A percentile compares a stretch with the other conserved stretches of the same genome.
phyloP scores from a whole-genome alignment of 345 rosid genomes.

The Lumnitzera racemosa region DNA sequence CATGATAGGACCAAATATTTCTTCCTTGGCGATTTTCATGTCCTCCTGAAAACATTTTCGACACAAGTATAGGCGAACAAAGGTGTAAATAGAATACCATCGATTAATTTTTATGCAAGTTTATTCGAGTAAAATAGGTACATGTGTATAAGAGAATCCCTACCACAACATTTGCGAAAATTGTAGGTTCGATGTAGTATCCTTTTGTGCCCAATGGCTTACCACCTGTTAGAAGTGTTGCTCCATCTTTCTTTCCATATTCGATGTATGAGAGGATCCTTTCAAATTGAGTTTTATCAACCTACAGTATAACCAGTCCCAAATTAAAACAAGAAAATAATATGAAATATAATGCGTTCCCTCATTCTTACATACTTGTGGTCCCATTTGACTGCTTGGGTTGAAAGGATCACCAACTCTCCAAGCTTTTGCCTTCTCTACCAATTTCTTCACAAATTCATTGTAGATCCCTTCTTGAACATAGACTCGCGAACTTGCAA shows the following conservation, averaged over 20 bases:
- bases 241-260: constrained; percentile 68
- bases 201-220: constrained; percentile 46
- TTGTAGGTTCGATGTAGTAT: constrained; percentile 54
- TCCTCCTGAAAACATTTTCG: constrained; percentile 34
- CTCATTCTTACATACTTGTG: constrained; percentile 39
- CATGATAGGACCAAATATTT: constrained; percentile 83
- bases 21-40: constrained; percentile 58
- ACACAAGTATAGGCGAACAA: no score
- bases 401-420: constrained; percentile 77
- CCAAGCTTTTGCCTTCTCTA: constrained; percentile 48
- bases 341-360: background rate
- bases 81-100: no score
- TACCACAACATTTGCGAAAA: constrained; percentile 65
- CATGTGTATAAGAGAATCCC: no score
- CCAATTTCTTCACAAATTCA: constrained; percentile 38
- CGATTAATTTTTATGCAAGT: no score
- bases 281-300: constrained; percentile 47
- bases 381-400: constrained; percentile 47
- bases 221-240: constrained; percentile 60
- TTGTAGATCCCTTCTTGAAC: constrained; percentile 81
- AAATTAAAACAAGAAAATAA: no score
- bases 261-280: constrained; percentile 58
- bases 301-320: constrained; percentile 18
- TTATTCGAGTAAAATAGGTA: no score
- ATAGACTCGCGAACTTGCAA: constrained; percentile 65